Base-by-base conservation (phyloP, 2,329 filamentous ascomycete species). In the Ustilaginoidea virens region DNA sequence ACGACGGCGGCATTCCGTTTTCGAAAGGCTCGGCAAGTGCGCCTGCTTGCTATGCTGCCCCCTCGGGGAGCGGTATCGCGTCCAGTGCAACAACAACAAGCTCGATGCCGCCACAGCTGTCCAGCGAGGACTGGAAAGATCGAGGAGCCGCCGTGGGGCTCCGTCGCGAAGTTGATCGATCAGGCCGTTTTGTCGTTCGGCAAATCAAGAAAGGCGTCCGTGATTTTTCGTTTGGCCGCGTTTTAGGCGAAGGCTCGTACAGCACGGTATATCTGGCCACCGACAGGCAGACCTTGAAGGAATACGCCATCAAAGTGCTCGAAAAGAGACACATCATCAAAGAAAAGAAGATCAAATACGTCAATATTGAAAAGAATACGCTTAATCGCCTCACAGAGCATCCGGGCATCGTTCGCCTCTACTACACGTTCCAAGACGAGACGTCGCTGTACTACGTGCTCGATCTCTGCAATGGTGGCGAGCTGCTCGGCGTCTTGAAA, bases 271-370 rank as follows among this genome's bases (percentile, higher is more conserved):
- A 90, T 38, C 73, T 90, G 29, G 90, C 86, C 21, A 93, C 85
- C 4, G 90, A 98, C 53, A 75, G 87, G 36, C 83, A 93, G 52
- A 93, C 83, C 1, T 60, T 92, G 33, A 92, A 92, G 45, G 87
- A 98, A 52, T 96, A 96, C 48, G 90, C 90, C 16, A 86, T 98
- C 57, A 98, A 98, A 53, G 87, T 98, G 11, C 69, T 98, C 26
- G 90, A 98, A 56, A 98, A 98, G 58, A 74, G 85, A 45, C 90
- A 98, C 53, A 98, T 98, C 47, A 98, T 98, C 63, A 98, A 96
- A 56, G 90, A 98, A 58, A 96, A 93, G 56, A 98, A 98, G 66
- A 92, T 98, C 47, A 98, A 98, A 64, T 98, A 98, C 48, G 90
- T 98, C 55, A 98, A 96, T 55, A 98, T 98, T 44, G 90, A 98